Base-by-base conservation (phyloP, 495 filamentous ascomycete species). In the Corynascus novoguineensis region DNA sequence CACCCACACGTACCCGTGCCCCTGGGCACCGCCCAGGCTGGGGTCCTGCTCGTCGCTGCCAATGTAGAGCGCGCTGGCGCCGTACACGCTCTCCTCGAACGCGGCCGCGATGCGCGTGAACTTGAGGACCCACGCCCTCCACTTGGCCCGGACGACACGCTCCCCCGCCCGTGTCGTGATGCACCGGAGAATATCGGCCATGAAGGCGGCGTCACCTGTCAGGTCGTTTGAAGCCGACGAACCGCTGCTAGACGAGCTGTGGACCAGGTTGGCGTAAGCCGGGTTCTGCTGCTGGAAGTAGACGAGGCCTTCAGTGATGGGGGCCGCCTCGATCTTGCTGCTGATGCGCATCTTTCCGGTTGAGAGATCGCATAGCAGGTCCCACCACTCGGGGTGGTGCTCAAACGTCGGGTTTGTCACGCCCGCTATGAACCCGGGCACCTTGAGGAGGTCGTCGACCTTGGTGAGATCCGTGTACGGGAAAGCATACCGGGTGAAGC, bases 401-500 rank as follows among this genome's bases (percentile, higher is more conserved):
- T 91, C 90, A 69, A 99, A 97, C 0, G 88, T 90, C 9, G 92
- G 93, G 71, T 99, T 99, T 3, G 93, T 99, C 17, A 99, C 93
- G 56, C 93, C 93, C 19, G 93, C 93, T 64, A 99, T 95, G 68
- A 99, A 99, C 8, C 93, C 93, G 19, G 95, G 92, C 1, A 99
- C 95, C 59, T 90, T 88, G 29, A 97, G 78, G 6, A 99, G 81
- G 67, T 97, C 93, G 62, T 99, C 93, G 47, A 99, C 90, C 70
- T 99, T 99, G 41, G 90, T 95, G 21, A 99, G 79, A 70, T 99
- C 93, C 7, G 93, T 99, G 68, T 99, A 99, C 6, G 93, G 93
- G 67, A 99, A 99, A 14, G 95, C 95, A 74, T 96, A 89, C n/a
- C 93, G 83, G 19, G 91, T 96, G 71, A 97, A 97, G 22, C 95